Evolutionary conservation across 768 basidiomycete genomes (phyloP).

Genomic region (Coprinopsis marcescibilis): DNA sequence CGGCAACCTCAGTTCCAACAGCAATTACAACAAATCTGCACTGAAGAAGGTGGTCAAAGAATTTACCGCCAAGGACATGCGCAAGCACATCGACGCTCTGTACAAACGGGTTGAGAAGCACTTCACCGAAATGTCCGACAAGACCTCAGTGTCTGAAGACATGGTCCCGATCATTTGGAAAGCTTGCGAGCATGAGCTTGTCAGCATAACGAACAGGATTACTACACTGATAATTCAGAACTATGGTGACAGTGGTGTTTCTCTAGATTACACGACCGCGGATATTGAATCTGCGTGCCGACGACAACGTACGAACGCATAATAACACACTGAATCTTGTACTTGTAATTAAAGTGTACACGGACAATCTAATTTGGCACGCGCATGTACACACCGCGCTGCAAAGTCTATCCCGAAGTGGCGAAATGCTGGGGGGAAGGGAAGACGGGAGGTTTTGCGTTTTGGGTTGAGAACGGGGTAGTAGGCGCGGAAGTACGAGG

Average conservation of each 20-base stretch:
- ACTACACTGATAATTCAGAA: slow-evolving; percentile 65
- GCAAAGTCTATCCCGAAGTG: too few relatives aligned
- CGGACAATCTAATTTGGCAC: background rate
- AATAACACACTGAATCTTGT: too few relatives aligned
- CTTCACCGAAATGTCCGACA: slow-evolving; percentile 79
- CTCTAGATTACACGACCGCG: slow-evolving; percentile 63
- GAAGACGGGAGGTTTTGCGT: slow-evolving; percentile 1
- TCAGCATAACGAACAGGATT: slow-evolving; percentile 68
- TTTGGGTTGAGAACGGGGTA: slow-evolving; percentile 1
- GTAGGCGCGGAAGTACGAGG: background rate
- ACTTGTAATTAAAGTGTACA: background rate
- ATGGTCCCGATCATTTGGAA: slow-evolving; percentile 77
- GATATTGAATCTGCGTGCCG: slow-evolving; percentile 82
- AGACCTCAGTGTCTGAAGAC: slow-evolving; percentile 50
- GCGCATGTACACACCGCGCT: background rate
- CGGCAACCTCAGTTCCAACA: slow-evolving; percentile 71
- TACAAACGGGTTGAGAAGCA: slow-evolving; percentile 95
- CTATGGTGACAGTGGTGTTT: slow-evolving; percentile 67
- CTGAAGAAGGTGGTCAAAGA: slow-evolving; percentile 87
- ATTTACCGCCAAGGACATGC: slow-evolving; percentile 80
- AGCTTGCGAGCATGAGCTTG: slow-evolving; percentile 80
- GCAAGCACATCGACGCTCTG: slow-evolving; percentile 80
- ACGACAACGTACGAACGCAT: slow-evolving; percentile 13
- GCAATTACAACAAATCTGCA: slow-evolving; percentile 66
- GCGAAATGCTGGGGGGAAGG: slow-evolving; percentile 35